Evolutionary conservation across 139 green algal species (phyloP), one percentile per base, ranked within the genome.

Genomic region (Asterochloris sp.): DNA sequence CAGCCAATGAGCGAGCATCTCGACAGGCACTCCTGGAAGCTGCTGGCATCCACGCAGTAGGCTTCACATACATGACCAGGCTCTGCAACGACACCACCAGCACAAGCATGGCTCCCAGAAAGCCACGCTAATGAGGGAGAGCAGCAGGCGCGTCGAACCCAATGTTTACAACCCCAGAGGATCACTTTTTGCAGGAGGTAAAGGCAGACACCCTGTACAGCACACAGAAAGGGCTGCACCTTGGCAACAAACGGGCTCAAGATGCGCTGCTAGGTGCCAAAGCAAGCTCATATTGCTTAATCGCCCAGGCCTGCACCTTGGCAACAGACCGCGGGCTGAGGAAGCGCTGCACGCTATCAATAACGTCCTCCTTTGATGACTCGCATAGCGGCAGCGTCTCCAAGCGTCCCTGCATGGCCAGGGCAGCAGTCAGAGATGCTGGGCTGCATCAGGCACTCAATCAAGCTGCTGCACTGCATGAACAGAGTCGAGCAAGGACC

Each of bases 301-400:
- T 73, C 21, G 66, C 66, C 9, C 23, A 24, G 66, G 66, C 21
- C 21, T 24, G 23, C 15, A 84, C 88, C 82, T 94, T 87, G 78
- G 80, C 85, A 29, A 68, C 78, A 80, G 90, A 92, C 23, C 81
- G 67, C 0, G 93, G 94, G 63, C 85, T 86, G n/a, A 96, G 88
- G 88, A 97, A 98, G 17, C 86, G 84, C 0, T 11, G 62, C 62
- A 99, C 94, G 83, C 88, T 88, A 26, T 83, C 75, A 10, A 95
- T 87, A n/a, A 96, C 96, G 54, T 99, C 96, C 19, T 98, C 95
- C 0, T 94, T 83, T 14, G 85, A 93, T 13, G 91, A 89, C 89
- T 99, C 97, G 80, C 91, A 96, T 67, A 99, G 88, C 13, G 96
- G 83, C 83, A 98, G 84, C 47, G 91, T 95, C 60, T 87, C 81